Conservation (phyloP, 768 basidiomycete species). For the Harrya chromipes region DNA sequence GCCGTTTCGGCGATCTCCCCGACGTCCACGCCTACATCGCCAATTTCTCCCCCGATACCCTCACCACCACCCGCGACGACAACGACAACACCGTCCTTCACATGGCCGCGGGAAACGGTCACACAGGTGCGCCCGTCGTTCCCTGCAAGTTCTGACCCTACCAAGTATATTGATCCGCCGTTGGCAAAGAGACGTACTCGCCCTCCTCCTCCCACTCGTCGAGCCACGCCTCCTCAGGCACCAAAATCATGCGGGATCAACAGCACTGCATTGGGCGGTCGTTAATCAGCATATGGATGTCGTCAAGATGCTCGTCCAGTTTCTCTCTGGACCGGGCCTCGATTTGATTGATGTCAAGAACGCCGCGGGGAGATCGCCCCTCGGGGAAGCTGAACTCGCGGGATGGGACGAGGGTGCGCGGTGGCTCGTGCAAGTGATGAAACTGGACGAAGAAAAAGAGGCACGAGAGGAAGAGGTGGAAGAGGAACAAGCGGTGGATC, state of each 20-base stretch:
- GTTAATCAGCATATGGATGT: conserved; percentile 73
- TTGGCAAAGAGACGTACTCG: conserved; percentile 60
- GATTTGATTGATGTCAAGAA: conserved; percentile 78
- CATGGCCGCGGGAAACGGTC: conserved; percentile 89
- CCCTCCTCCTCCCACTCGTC: conserved; percentile 64
- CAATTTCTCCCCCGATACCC: conserved; percentile 48
- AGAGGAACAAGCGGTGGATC: conserved; percentile 27
- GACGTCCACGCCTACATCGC: conserved; percentile 68
- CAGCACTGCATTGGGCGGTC: conserved; percentile 89
- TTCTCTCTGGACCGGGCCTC: conserved; percentile 55
- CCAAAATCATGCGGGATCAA: conserved; percentile 73
- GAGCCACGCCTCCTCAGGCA: conserved; percentile 52
- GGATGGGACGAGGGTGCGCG: conserved; percentile 83
- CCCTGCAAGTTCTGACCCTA: conserved; percentile 8
- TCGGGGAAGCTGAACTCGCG: conserved; percentile 75
- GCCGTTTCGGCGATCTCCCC: conserved; percentile 85
- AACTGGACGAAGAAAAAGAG: conserved; percentile 51
- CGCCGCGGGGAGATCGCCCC: conserved; percentile 65
- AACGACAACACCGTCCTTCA: conserved; percentile 80
- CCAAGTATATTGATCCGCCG: conserved; percentile 37
- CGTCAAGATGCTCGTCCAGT: conserved; percentile 57
- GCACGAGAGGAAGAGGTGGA: conserved; percentile 18
- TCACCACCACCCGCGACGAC: conserved; percentile 60
- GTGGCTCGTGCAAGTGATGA: conserved; percentile 82
- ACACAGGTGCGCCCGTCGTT: conserved; percentile 56